Percentiles rank a stretch among this genome's conserved stretches.
phyloP scores from a whole-genome alignment of 1,284 basidiomycete genomes.

The Ceratobasidium sp. region DNA sequence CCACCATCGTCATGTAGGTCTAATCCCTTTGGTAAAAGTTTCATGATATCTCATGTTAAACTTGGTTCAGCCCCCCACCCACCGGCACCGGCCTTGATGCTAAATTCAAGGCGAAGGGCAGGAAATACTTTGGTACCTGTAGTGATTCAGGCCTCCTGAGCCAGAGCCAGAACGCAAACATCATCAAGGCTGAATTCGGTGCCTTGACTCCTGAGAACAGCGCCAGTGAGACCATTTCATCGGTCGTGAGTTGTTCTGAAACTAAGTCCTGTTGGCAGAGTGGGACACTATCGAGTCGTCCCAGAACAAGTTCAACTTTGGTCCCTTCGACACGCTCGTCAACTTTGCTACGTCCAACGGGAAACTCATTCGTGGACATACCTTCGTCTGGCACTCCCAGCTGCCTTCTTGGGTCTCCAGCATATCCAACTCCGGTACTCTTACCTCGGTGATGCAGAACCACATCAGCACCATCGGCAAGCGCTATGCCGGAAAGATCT shows the following conservation, averaged over 20 bases:
- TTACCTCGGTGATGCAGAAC: conserved; percentile 1
- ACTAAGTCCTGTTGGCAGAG: neutral
- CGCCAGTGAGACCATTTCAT: conserved; percentile 1
- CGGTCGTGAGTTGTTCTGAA: neutral
- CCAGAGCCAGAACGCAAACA: conserved; percentile 4
- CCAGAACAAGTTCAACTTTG: conserved; percentile 47
- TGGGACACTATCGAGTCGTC: conserved; percentile 44
- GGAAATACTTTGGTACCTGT: neutral
- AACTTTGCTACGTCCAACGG: conserved; percentile 41
- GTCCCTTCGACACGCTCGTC: conserved; percentile 43
- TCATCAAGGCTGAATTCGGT: conserved; percentile 47
- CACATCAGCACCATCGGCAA: conserved; percentile 38
- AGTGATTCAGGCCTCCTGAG: conserved; percentile 22
- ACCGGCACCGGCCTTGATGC: conserved; percentile 37
- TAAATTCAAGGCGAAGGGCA: conserved; percentile 16
- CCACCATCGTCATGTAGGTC: no score
- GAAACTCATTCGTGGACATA: conserved; percentile 44
- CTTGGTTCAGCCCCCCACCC: no score
- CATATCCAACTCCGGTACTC: no score
- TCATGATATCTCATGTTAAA: no score
- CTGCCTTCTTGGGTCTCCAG: conserved; percentile 45
- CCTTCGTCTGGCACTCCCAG: conserved; percentile 49
- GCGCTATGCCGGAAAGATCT: conserved; percentile 43
- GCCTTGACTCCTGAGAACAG: conserved; percentile 50
- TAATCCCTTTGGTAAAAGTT: no score